phyloP scores from a whole-genome alignment of 2,329 filamentous ascomycete species.

The Cladosporium sp. region DNA sequence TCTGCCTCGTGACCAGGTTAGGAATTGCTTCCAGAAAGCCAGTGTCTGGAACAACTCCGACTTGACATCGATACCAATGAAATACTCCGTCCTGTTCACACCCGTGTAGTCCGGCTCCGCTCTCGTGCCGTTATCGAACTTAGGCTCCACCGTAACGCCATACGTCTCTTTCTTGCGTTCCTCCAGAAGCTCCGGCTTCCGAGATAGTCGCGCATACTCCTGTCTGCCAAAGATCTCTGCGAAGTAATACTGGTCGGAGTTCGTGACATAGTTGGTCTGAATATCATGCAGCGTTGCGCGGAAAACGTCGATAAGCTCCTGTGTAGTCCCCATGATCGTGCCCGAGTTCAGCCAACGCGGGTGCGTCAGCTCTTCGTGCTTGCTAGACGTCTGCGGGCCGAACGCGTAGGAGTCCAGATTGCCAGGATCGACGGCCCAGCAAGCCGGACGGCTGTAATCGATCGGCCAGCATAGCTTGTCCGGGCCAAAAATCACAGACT shows the following conservation, averaged over 20 bases:
- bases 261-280: slow-evolving; percentile 25
- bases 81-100: slow-evolving; percentile 41
- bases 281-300: slow-evolving; percentile 36
- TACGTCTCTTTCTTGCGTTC: slow-evolving; percentile 30
- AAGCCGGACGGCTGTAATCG: slow-evolving; percentile 25
- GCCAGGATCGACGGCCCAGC: slow-evolving; percentile 27
- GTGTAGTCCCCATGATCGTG: slow-evolving; percentile 38
- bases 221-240: slow-evolving; percentile 49
- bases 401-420: slow-evolving; percentile 35
- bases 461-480: slow-evolving; percentile 31
- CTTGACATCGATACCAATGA: slow-evolving; percentile 44
- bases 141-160: slow-evolving; percentile 24
- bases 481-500: slow-evolving; percentile 28
- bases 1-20: slow-evolving; percentile 32
- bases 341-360: slow-evolving; percentile 46
- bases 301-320: slow-evolving; percentile 34
- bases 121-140: slow-evolving; percentile 33
- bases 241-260: slow-evolving; percentile 42
- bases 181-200: slow-evolving; percentile 28
- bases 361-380: slow-evolving; percentile 33
- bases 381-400: slow-evolving; percentile 39
- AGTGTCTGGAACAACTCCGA: slow-evolving; percentile 41
- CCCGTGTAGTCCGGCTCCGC: slow-evolving; percentile 21
- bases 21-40: slow-evolving; percentile 25
- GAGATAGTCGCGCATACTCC: slow-evolving; percentile 42